Percentiles rank a stretch among this genome's conserved stretches.
Conservation (phyloP, 116 monocot species). For the Dioscorea cayenensis region DNA sequence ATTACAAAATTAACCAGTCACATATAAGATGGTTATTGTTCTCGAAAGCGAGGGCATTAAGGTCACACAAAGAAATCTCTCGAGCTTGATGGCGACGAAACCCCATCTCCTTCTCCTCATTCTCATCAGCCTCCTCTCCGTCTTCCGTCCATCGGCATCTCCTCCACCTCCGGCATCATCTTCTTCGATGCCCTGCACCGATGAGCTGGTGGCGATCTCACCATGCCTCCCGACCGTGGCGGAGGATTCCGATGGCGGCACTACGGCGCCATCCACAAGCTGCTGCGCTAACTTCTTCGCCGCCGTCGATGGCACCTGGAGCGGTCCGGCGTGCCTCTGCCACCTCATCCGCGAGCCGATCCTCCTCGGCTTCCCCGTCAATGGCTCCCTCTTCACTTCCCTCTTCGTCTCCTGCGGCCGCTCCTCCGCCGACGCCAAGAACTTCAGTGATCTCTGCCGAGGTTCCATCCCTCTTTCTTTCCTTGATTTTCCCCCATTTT, state of each 20-base stretch:
- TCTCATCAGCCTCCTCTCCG: neutral
- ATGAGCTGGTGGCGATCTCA: constrained; percentile 10
- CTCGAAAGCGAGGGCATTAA: too few species aligned
- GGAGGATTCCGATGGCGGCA: constrained; percentile 2
- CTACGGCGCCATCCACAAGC: neutral
- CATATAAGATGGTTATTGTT: too few species aligned
- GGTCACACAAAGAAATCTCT: too few species aligned
- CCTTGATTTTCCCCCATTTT: too few species aligned
- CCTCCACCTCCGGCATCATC: neutral
- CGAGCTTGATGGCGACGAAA: too few species aligned
- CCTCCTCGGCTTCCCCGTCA: constrained; percentile 25
- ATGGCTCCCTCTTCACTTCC: constrained; percentile 1
- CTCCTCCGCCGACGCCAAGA: neutral
- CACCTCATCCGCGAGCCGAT: constrained; percentile 6
- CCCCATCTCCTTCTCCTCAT: neutral
- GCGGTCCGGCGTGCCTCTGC: constrained; percentile 18
- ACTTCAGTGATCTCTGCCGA: neutral
- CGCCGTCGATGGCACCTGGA: neutral
- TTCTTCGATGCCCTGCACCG: neutral
- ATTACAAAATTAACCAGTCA: too few species aligned
- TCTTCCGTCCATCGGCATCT: neutral
- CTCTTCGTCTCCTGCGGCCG: constrained; percentile 10
- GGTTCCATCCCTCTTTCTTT: neutral
- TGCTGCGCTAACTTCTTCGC: constrained; percentile 10
- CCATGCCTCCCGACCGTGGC: constrained; percentile 17